Evolutionary conservation across 495 filamentous ascomycete species (phyloP).

Genomic region (Penicillium waksmanii): DNA sequence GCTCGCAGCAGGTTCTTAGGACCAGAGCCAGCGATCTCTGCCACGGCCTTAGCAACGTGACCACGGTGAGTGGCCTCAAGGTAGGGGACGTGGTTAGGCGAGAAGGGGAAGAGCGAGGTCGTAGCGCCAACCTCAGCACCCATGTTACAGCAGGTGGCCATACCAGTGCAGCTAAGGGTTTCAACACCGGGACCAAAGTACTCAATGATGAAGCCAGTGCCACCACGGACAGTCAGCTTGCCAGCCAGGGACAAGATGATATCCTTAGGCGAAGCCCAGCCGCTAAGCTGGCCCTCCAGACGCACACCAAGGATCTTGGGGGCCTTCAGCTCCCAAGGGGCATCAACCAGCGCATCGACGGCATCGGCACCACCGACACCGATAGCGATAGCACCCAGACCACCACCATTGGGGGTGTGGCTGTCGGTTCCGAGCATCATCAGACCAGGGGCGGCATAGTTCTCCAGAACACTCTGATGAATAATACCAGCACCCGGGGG

Average conservation of each 20-base stretch:
- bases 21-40: constrained; percentile 41
- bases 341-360: constrained; percentile 93
- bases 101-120: constrained; percentile 91
- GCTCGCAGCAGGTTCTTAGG: constrained; percentile 66
- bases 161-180: constrained; percentile 86
- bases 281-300: constrained; percentile 79
- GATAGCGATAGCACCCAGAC: constrained; percentile 91
- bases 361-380: constrained; percentile 98
- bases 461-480: constrained; percentile 97
- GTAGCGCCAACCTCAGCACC: constrained; percentile 94
- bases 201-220: constrained; percentile 93
- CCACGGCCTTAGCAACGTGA: constrained; percentile 63
- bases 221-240: constrained; percentile 88
- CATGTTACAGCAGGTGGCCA: constrained; percentile 94
- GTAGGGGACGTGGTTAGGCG: constrained; percentile 71
- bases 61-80: constrained; percentile 80
- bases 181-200: constrained; percentile 90
- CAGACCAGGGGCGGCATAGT: constrained; percentile 93
- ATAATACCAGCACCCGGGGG: constrained; percentile 98
- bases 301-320: constrained; percentile 86
- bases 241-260: constrained; percentile 90
- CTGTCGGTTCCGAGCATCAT: constrained; percentile 99
- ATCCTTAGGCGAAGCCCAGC: constrained; percentile 95
- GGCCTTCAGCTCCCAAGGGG: constrained; percentile 96
- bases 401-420: constrained; percentile 95